These are phyloP conservation scores for Trichophyton schoenleinii DNA, from an alignment of 2,329 filamentous ascomycete species.

Conservation along the genomic window DNA sequence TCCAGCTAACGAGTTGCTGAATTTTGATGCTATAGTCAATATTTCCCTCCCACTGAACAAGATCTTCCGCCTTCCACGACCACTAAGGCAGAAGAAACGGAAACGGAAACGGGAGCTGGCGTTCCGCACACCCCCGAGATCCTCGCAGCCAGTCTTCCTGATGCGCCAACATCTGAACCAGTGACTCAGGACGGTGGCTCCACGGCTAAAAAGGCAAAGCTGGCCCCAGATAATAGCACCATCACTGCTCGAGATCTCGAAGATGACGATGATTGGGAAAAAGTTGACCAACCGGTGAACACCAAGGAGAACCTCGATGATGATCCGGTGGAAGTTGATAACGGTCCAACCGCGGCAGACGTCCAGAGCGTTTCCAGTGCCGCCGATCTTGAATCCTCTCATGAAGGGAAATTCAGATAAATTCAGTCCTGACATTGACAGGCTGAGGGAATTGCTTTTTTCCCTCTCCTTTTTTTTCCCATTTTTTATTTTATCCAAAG, in stretches of 20 bases:
- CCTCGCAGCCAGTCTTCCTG: slow-evolving; percentile 36
- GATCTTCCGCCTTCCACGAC: neutral
- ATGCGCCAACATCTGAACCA: slow-evolving; percentile 38
- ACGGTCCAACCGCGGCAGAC: slow-evolving; percentile 20
- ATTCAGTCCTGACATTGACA: neutral
- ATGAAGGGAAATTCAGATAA: slow-evolving; percentile 9
- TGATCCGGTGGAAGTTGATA: slow-evolving; percentile 24
- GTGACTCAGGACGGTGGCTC: slow-evolving; percentile 24
- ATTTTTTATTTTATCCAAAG: neutral
- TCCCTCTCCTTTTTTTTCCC: neutral
- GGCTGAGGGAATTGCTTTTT: neutral
- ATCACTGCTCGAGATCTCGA: slow-evolving; percentile 13
- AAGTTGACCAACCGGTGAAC: slow-evolving; percentile 22
- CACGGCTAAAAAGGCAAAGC: slow-evolving; percentile 1
- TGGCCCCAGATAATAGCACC: slow-evolving; percentile 1
- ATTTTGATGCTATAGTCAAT: slow-evolving; percentile 23
- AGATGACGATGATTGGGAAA: slow-evolving; percentile 31
- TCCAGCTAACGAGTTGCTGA: neutral
- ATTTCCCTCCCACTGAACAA: slow-evolving; percentile 37
- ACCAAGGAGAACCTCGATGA: slow-evolving; percentile 21
- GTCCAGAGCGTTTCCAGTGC: slow-evolving; percentile 26
- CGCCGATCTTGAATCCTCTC: slow-evolving; percentile 13
- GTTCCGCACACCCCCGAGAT: slow-evolving; percentile 15
- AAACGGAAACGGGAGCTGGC: neutral
- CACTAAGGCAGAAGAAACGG: neutral